Percentiles rank a stretch among this genome's conserved stretches.
These are phyloP conservation scores for Ceratobasidium papillatum DNA, from an alignment of 1,284 basidiomycete genomes.

Conservation along the genomic window DNA sequence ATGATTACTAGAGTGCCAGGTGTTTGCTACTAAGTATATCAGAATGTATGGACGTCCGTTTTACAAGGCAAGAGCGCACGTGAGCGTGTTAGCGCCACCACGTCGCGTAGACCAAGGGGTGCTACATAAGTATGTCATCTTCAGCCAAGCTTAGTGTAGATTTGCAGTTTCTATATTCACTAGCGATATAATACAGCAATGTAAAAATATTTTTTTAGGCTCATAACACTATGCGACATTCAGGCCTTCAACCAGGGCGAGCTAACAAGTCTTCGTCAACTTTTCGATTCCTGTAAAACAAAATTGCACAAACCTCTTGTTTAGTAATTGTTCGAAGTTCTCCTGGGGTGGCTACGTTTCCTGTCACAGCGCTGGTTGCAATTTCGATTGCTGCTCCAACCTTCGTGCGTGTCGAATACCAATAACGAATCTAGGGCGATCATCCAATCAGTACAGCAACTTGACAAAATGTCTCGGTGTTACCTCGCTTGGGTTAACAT, in stretches of 20 bases:
- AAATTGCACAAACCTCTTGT: conserved; percentile 60
- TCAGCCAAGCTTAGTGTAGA: background rate
- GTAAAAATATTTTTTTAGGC: background rate
- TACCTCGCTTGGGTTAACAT: conserved; percentile 78
- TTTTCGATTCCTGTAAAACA: background rate
- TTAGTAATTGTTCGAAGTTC: conserved; percentile 68
- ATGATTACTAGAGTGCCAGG: too few relatives aligned
- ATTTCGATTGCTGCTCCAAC: conserved; percentile 62
- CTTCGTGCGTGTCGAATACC: conserved; percentile 62
- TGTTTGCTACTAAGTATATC: too few relatives aligned
- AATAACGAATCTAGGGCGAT: conserved; percentile 68
- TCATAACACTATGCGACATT: background rate
- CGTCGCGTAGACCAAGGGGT: background rate
- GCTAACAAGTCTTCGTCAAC: background rate
- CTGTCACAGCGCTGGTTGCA: conserved; percentile 63
- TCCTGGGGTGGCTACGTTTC: conserved; percentile 68
- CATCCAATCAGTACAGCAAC: background rate
- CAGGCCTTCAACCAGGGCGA: conserved; percentile 40
- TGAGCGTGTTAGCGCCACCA: conserved; percentile 33
- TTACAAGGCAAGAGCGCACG: background rate
- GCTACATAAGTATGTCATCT: background rate
- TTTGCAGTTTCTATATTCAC: background rate
- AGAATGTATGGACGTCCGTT: background rate
- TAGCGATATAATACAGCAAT: background rate
- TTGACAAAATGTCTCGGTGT: conserved; percentile 61